Evolutionary conservation across 495 filamentous ascomycete genomes (phyloP).

Genomic region (Penicillium flavigenum): DNA sequence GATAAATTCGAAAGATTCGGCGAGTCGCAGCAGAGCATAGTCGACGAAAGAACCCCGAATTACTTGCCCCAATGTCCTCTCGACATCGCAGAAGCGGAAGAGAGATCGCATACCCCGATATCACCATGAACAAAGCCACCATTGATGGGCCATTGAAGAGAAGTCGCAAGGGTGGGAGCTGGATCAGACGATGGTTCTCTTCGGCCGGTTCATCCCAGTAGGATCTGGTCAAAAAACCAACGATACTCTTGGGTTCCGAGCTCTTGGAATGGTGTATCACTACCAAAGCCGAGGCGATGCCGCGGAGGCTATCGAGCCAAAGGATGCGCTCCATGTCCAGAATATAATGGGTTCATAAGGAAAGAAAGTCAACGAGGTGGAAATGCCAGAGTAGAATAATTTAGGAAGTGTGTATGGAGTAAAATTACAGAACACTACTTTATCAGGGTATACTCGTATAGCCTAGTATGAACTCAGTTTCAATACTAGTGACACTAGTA

Average conservation of each 20-base stretch:
- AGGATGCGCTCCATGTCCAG: conserved; percentile 23
- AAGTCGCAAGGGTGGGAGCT: conserved; percentile 27
- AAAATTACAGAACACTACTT: no score
- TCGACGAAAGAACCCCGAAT: conserved; percentile 14
- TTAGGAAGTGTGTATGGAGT: background rate
- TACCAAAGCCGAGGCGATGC: conserved; percentile 25
- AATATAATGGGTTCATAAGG: background rate
- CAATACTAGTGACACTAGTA: background rate
- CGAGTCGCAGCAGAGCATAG: conserved; percentile 27
- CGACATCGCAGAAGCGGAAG: conserved; percentile 21
- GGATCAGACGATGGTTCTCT: conserved; percentile 21
- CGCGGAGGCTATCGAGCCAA: conserved; percentile 33
- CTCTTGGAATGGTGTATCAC: conserved; percentile 22
- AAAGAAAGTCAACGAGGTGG: background rate
- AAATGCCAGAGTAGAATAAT: background rate
- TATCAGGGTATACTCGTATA: no score
- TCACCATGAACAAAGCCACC: conserved; percentile 31
- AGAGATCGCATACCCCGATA: conserved; percentile 30
- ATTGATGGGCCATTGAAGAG: conserved; percentile 24
- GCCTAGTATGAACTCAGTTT: no score
- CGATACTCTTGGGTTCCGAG: conserved; percentile 12
- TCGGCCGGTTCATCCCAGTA: conserved; percentile 28
- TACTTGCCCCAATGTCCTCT: conserved; percentile 6
- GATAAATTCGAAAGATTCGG: conserved; percentile 26
- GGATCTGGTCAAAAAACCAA: conserved; percentile 10